Conservation (phyloP, 2,329 filamentous ascomycete species). For the Aureobasidium sp. region DNA sequence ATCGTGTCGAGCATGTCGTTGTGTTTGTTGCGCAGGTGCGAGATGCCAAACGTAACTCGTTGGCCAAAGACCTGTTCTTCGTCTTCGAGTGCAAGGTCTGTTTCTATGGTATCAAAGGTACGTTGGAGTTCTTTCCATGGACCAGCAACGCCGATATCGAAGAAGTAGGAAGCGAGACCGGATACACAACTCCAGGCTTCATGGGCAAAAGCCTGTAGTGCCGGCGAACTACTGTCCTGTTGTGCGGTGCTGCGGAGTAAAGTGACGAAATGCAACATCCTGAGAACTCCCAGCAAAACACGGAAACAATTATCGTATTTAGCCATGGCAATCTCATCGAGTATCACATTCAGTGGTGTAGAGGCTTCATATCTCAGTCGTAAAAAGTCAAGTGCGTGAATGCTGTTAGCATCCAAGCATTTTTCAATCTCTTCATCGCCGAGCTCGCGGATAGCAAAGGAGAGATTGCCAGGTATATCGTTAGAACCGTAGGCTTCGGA, state of each 20-base stretch:
- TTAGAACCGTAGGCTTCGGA: conserved; percentile 57
- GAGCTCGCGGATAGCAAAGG: conserved; percentile 77
- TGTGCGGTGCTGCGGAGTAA: conserved; percentile 24
- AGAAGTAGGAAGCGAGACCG: conserved; percentile 65
- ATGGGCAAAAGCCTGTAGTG: conserved; percentile 46
- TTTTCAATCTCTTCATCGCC: conserved; percentile 67
- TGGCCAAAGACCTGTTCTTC: conserved; percentile 32
- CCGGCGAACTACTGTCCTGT: conserved; percentile 17
- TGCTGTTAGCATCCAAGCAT: conserved; percentile 71
- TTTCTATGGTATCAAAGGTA: conserved; percentile 56
- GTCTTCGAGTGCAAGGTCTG: conserved; percentile 41
- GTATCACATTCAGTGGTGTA: conserved; percentile 58
- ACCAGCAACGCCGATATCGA: conserved; percentile 64
- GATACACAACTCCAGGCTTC: conserved; percentile 75
- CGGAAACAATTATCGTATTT: conserved; percentile 85
- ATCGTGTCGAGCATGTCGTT: conserved; percentile 23
- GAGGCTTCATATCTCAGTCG: conserved; percentile 77
- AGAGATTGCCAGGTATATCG: conserved; percentile 36
- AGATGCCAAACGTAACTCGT: conserved; percentile 18
- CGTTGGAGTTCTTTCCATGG: conserved; percentile 64
- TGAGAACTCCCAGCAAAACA: conserved; percentile 63
- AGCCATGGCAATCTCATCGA: conserved; percentile 59
- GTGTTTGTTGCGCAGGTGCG: conserved; percentile 21
- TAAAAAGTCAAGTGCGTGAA: conserved; percentile 90
- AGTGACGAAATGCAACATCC: conserved; percentile 54